Percentiles rank a stretch among this genome's conserved stretches.
Evolutionary conservation across 2,329 filamentous ascomycete species (phyloP).

Genomic region (Arthroderma sp.): DNA sequence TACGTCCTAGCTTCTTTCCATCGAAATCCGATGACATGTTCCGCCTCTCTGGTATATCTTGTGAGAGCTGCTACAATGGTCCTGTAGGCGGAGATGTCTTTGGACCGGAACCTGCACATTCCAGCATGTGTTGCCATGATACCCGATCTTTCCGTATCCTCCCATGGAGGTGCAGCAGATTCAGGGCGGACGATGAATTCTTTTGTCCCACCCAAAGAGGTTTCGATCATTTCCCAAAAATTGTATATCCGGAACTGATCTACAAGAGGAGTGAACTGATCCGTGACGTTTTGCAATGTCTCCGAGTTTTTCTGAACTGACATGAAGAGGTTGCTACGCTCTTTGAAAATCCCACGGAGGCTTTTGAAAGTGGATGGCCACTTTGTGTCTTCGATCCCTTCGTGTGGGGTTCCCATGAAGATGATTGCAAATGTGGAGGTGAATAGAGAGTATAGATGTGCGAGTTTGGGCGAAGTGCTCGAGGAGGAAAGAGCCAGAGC

Average conservation of each 20-base stretch:
- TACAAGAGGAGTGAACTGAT: constrained; percentile 27
- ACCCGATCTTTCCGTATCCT: constrained; percentile 24
- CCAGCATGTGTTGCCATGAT: constrained; percentile 20
- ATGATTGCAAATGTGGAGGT: constrained; percentile 22
- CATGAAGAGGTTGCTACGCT: neutral
- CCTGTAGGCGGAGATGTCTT: constrained; percentile 13
- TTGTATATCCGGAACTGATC: constrained; percentile 24
- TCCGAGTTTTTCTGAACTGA: constrained; percentile 36
- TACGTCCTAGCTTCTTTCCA: neutral
- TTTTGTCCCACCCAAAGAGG: constrained; percentile 21
- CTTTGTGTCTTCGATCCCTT: neutral
- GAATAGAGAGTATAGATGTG: constrained; percentile 15
- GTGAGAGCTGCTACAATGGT: constrained; percentile 15
- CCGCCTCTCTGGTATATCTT: constrained; percentile 4
- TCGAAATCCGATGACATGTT: neutral
- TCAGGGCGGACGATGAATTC: constrained; percentile 21
- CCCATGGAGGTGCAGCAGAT: constrained; percentile 22
- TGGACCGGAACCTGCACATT: constrained; percentile 18
- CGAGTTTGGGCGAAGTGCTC: constrained; percentile 12
- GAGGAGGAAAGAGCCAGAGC: constrained; percentile 17
- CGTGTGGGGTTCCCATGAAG: constrained; percentile 28
- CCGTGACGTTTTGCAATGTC: constrained; percentile 26
- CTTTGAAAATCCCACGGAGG: neutral
- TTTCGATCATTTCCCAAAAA: constrained; percentile 29
- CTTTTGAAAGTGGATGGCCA: neutral